Percentiles rank a stretch among this genome's conserved stretches.
phyloP scores from a whole-genome alignment of 495 filamentous ascomycete species.

The Penicillium herquei region DNA sequence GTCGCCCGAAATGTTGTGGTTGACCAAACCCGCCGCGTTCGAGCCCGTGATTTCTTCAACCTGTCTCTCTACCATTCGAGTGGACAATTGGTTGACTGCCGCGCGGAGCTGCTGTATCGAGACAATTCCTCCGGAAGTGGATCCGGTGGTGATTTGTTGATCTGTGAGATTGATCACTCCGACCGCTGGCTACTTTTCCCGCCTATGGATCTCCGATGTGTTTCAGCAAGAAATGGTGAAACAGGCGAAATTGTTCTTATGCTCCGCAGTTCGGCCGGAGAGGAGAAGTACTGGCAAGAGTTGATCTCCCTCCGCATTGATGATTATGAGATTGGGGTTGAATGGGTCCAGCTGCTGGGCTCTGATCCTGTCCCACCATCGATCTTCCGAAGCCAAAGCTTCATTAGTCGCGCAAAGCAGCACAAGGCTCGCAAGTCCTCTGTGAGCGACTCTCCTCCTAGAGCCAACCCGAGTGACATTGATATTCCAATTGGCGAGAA shows the following conservation, averaged over 20 bases:
- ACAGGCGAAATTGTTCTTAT: conserved; percentile 75
- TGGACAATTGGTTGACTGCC: conserved; percentile 84
- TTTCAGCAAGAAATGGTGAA: conserved; percentile 82
- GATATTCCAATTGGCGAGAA: conserved; percentile 78
- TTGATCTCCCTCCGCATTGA: conserved; percentile 67
- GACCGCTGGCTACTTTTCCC: conserved; percentile 89
- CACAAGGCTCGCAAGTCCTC: conserved; percentile 33
- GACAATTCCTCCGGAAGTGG: conserved; percentile 64
- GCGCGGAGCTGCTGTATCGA: conserved; percentile 81
- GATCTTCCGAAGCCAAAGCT: conserved; percentile 49
- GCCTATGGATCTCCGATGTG: conserved; percentile 62
- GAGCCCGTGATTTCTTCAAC: conserved; percentile 84
- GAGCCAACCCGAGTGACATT: conserved; percentile 52
- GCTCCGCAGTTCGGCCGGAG: conserved; percentile 56
- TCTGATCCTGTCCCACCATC: conserved; percentile 71
- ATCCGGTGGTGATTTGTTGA: conserved; percentile 73
- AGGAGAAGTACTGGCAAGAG: conserved; percentile 70
- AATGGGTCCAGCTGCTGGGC: conserved; percentile 88
- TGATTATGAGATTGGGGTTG: conserved; percentile 70
- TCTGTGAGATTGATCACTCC: conserved; percentile 78
- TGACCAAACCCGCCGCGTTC: conserved; percentile 71
- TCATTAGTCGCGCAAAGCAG: conserved; percentile 46
- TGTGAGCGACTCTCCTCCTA: conserved; percentile 32
- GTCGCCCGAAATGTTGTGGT: conserved; percentile 67
- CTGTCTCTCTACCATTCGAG: conserved; percentile 84